phyloP scores from a whole-genome alignment of 768 basidiomycete species.

The Mrakia blollopis region DNA sequence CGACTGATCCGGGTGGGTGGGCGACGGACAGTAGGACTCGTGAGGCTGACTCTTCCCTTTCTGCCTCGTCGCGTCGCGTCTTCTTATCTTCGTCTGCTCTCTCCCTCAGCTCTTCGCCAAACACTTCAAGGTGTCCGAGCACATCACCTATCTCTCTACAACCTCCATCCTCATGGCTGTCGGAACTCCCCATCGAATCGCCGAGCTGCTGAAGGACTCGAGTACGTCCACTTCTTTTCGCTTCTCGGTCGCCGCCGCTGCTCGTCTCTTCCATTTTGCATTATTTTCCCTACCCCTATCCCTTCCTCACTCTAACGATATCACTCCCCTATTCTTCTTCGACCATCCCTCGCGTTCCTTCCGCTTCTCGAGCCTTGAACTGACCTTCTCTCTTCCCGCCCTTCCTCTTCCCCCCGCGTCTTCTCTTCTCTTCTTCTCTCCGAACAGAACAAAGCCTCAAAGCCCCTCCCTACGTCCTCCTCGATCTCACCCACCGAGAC shows the following conservation, averaged over 20 bases:
- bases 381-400: background rate
- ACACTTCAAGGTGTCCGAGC: slow-evolving; percentile 31
- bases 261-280: background rate
- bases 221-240: slow-evolving; percentile 6
- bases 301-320: no score
- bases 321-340: no score
- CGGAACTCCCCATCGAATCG: slow-evolving; percentile 32
- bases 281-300: background rate
- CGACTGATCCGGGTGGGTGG: no score
- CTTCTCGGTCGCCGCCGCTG: background rate
- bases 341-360: no score
- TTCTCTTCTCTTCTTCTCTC: background rate
- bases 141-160: slow-evolving; percentile 25
- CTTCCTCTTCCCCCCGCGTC: background rate
- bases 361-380: no score
- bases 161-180: slow-evolving; percentile 31
- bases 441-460: slow-evolving; percentile 20
- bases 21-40: background rate
- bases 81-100: background rate
- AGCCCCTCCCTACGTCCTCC: slow-evolving; percentile 20
- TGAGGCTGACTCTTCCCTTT: background rate
- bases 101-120: slow-evolving; percentile 29
- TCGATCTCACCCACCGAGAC: slow-evolving; percentile 29
- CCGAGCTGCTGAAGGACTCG: slow-evolving; percentile 27
- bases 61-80: background rate